Conservation (phyloP, 169 alveolate genomes). For the Plasmodium vinckei region DNA sequence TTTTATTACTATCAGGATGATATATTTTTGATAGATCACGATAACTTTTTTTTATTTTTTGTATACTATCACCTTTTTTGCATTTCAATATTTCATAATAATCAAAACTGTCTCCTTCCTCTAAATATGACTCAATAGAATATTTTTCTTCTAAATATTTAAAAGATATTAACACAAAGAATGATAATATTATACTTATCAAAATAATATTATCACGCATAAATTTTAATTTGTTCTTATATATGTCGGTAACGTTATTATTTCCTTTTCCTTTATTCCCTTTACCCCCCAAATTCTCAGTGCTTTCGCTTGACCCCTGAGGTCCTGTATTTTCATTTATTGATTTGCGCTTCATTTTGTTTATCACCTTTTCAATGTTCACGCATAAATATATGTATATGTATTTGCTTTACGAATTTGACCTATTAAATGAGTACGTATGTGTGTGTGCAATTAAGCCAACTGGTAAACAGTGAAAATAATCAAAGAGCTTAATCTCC, state of each 20-base stretch:
- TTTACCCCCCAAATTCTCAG: not conserved
- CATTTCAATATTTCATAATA: conserved; percentile 89
- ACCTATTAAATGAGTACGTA: not conserved
- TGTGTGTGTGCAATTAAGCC: no score
- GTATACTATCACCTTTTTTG: conserved; percentile 80
- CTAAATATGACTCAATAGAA: conserved; percentile 42
- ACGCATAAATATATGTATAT: not conserved
- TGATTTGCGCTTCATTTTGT: conserved; percentile 31
- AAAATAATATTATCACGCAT: conserved; percentile 36
- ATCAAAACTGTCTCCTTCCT: conserved; percentile 80
- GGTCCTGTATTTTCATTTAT: conserved; percentile 1
- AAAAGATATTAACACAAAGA: conserved; percentile 37
- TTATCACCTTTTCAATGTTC: not conserved
- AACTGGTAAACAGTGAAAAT: no score
- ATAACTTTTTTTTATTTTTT: conserved; percentile 87
- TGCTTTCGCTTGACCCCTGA: not conserved
- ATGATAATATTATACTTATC: conserved; percentile 40
- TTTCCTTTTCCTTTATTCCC: not conserved
- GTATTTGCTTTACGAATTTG: no score
- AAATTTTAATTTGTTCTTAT: conserved; percentile 22
- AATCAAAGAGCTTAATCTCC: no score
- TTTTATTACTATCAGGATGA: conserved; percentile 90
- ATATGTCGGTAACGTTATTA: conserved; percentile 3
- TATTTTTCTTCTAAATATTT: conserved; percentile 66
- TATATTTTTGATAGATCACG: conserved; percentile 83